phyloP scores from a whole-genome alignment of 805 yeast species.

The Sugiyamaella lignohabitans region DNA sequence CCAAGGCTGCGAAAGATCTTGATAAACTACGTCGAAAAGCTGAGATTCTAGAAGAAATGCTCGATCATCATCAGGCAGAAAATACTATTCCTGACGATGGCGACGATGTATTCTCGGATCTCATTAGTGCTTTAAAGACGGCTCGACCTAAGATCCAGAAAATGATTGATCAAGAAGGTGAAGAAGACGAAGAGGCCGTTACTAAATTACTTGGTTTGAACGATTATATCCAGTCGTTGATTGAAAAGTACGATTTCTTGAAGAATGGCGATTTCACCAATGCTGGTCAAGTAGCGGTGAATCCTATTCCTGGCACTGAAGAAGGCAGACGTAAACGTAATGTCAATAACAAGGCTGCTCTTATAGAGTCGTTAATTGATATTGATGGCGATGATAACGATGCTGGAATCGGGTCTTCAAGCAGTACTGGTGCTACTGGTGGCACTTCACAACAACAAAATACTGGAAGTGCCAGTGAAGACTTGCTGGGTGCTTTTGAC shows the following conservation, averaged over 20 bases:
- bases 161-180: slow-evolving; percentile 67
- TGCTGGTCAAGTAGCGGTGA: slow-evolving; percentile 39
- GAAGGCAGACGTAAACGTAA: slow-evolving; percentile 20
- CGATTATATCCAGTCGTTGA: slow-evolving; percentile 64
- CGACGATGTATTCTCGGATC: slow-evolving; percentile 67
- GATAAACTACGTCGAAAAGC: slow-evolving; percentile 79
- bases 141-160: slow-evolving; percentile 83
- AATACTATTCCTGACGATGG: slow-evolving; percentile 37
- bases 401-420: too few species aligned
- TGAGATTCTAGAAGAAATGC: slow-evolving; percentile 83
- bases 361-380: slow-evolving; percentile 59
- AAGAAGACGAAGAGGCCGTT: slow-evolving; percentile 58
- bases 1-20: slow-evolving; percentile 75
- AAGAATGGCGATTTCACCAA: slow-evolving; percentile 55
- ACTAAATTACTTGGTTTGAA: slow-evolving; percentile 60
- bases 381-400: slow-evolving; percentile 49
- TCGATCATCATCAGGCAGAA: slow-evolving; percentile 35
- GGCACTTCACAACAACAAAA: slow-evolving; percentile 17
- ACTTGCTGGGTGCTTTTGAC: slow-evolving; percentile 69
- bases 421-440: neutral
- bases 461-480: slow-evolving; percentile 47
- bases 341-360: slow-evolving; percentile 30
- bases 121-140: slow-evolving; percentile 69
- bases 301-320: slow-evolving; percentile 35
- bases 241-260: slow-evolving; percentile 59